A percentile compares a stretch with the other conserved stretches of the same genome.
These are phyloP conservation scores for Candida silvatica DNA, from an alignment of 805 yeast genomes.

Conservation along the genomic window DNA sequence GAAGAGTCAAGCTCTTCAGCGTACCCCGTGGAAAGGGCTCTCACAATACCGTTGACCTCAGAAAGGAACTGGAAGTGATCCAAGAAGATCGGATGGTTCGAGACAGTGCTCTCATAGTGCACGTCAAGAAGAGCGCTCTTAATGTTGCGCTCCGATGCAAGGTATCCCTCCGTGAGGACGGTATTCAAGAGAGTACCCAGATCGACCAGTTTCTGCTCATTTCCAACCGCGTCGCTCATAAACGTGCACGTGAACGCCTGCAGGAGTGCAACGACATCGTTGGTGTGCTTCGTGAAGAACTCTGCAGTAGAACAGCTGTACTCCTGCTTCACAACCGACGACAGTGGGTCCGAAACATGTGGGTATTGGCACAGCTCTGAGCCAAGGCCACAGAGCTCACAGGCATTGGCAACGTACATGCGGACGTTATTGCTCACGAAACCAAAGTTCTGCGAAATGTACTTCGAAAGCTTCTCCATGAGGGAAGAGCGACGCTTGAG, in stretches of 20 bases:
- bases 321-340: neutral
- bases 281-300: neutral
- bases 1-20: conserved; percentile 10
- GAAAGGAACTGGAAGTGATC: conserved; percentile 9
- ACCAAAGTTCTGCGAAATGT: conserved; percentile 14
- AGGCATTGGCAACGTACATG: neutral
- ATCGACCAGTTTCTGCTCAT: conserved; percentile 3
- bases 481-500: conserved; percentile 37
- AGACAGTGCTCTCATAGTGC: conserved; percentile 3
- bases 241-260: conserved; percentile 1
- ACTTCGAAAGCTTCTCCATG: conserved; percentile 13
- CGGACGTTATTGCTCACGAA: neutral
- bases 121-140: conserved; percentile 2
- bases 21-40: conserved; percentile 6
- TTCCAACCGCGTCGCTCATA: neutral
- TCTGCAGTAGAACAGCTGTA: neutral
- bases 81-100: conserved; percentile 12
- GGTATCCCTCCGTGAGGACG: conserved; percentile 5
- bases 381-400: neutral
- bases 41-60: conserved; percentile 13
- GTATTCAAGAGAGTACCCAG: conserved; percentile 5
- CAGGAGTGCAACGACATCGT: conserved; percentile 4
- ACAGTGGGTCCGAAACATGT: neutral
- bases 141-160: conserved; percentile 5
- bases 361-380: neutral